Percentiles rank a stretch among this genome's conserved stretches.
These are phyloP conservation scores for Polymyxa betae DNA, from an alignment of 208 protist genomes.

Conservation along the genomic window DNA sequence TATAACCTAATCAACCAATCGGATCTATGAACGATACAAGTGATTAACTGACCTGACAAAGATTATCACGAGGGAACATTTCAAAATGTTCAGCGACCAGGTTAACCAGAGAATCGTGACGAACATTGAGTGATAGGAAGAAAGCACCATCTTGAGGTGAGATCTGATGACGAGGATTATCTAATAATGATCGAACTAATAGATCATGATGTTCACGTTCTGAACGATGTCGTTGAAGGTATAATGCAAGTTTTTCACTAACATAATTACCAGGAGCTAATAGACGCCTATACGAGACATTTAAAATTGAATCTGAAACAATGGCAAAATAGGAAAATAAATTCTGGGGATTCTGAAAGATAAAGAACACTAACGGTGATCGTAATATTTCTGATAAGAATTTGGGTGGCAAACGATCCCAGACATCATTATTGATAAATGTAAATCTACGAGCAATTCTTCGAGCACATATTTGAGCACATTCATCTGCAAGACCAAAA, in stretches of 20 bases:
- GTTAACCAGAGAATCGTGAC: neutral
- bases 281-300: too few relatives aligned
- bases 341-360: neutral
- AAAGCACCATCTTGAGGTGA: neutral
- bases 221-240: neutral
- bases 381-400: neutral
- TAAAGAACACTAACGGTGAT: neutral
- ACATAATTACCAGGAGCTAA: neutral
- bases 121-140: slow-evolving; percentile 17
- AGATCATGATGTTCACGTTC: neutral
- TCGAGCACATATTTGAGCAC: neutral
- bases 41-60: neutral
- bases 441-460: neutral
- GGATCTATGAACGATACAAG: neutral
- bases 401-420: slow-evolving; percentile 11
- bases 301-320: too few relatives aligned
- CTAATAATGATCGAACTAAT: slow-evolving; percentile 13
- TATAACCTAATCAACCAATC: neutral
- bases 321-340: neutral
- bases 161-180: slow-evolving; percentile 36
- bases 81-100: neutral
- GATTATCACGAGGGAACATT: neutral
- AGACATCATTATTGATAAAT: slow-evolving; percentile 9
- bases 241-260: neutral
- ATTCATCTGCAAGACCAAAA: neutral